Evolutionary conservation across 2,329 filamentous ascomycete species (phyloP).

Genomic region (Alternaria triticimaculans): DNA sequence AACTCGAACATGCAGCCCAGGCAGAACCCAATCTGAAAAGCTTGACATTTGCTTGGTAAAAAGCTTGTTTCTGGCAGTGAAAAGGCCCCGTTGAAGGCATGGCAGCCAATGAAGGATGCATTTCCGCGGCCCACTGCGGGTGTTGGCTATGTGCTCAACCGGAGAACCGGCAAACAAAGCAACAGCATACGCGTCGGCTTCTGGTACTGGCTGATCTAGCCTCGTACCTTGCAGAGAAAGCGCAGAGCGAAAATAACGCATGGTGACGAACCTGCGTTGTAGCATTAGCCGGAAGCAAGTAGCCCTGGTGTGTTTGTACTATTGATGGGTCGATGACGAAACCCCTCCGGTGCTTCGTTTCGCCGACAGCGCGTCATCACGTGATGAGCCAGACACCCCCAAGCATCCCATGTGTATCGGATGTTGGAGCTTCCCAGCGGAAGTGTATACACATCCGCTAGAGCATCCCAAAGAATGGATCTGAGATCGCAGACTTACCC

Average conservation of each 20-base stretch:
- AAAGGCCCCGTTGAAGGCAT: background rate
- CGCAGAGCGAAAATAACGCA: background rate
- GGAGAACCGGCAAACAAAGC: background rate
- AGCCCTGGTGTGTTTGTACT: background rate
- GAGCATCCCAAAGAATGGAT: background rate
- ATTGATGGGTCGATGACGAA: background rate
- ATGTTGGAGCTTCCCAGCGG: background rate
- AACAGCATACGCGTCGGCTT: background rate
- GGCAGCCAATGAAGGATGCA: background rate
- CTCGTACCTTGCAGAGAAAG: background rate
- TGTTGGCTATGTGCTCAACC: background rate
- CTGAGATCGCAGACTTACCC: background rate
- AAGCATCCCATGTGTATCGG: background rate
- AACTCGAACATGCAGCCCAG: background rate
- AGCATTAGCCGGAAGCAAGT: background rate
- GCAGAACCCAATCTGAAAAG: constrained; percentile 18
- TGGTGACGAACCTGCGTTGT: background rate
- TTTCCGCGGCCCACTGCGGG: background rate
- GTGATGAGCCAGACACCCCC: background rate
- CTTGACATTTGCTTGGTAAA: constrained; percentile 37
- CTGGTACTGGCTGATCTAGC: background rate
- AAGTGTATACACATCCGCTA: background rate
- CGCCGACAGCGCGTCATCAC: constrained; percentile 2
- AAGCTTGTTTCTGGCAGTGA: constrained; percentile 35
- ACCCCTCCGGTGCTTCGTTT: background rate